A percentile compares a stretch with the other conserved stretches of the same genome.
These are phyloP conservation scores for Priceomyces carsonii DNA, from an alignment of 805 yeast species.

Conservation along the genomic window DNA sequence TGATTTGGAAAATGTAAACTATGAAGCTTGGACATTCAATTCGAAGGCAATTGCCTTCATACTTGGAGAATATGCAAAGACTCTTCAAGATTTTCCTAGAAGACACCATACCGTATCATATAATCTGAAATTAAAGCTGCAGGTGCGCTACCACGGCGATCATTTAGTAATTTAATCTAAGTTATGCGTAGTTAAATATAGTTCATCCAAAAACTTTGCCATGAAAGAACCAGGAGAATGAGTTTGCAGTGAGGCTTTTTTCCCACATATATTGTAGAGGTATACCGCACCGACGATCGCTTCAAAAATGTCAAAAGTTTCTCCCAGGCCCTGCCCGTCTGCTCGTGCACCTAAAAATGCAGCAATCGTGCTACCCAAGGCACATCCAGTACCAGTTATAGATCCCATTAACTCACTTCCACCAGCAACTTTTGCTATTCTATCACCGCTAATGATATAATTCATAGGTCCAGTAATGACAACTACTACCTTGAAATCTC, in stretches of 20 bases:
- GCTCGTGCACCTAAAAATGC: conserved; percentile 52
- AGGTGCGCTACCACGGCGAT: conserved; percentile 4
- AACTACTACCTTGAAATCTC: conserved; percentile 55
- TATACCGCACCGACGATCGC: conserved; percentile 58
- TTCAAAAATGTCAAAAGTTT: conserved; percentile 28
- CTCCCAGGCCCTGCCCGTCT: conserved; percentile 14
- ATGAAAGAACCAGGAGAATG: conserved; percentile 59
- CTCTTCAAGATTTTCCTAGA: conserved; percentile 75
- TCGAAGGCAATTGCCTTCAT: conserved; percentile 88
- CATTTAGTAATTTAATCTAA: conserved; percentile 1
- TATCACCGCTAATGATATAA: conserved; percentile 22
- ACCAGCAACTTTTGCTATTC: conserved; percentile 44
- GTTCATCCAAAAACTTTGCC: conserved; percentile 45
- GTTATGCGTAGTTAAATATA: conserved; percentile 16
- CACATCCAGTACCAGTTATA: conserved; percentile 83
- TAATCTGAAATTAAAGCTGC: background rate
- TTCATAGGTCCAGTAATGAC: conserved; percentile 65
- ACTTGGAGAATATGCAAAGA: conserved; percentile 81
- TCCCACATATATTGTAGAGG: conserved; percentile 64
- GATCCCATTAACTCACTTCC: conserved; percentile 64
- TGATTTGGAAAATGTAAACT: conserved; percentile 70
- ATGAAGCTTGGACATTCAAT: conserved; percentile 82
- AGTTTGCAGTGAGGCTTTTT: conserved; percentile 41
- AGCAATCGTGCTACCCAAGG: conserved; percentile 72
- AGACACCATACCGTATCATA: conserved; percentile 36